phyloP scores from a whole-genome alignment of 2,329 filamentous ascomycete genomes.

The Cladosporium sp. region DNA sequence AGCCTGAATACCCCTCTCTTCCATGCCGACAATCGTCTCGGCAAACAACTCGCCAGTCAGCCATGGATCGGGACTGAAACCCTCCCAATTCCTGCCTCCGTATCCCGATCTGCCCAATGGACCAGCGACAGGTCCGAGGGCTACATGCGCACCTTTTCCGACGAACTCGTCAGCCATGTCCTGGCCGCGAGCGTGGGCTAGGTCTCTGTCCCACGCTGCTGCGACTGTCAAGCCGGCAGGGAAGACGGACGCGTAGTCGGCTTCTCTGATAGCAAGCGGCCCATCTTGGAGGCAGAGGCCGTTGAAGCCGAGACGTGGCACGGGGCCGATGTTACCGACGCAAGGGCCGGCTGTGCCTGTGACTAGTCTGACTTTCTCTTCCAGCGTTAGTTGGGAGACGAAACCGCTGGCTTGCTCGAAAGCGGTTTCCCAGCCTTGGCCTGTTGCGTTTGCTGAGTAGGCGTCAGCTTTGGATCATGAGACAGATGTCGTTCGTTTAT shows the following conservation, averaged over 20 bases:
- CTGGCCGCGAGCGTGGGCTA: constrained; percentile 29
- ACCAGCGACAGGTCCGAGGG: constrained; percentile 43
- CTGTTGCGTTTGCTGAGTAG: constrained; percentile 18
- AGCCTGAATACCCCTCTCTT: constrained; percentile 37
- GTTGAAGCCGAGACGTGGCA: constrained; percentile 26
- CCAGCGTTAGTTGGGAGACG: constrained; percentile 17
- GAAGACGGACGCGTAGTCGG: constrained; percentile 34
- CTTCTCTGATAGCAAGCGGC: constrained; percentile 34
- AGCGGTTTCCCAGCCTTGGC: constrained; percentile 19
- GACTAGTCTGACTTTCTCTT: constrained; percentile 20
- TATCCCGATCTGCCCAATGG: constrained; percentile 26
- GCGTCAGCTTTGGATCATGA: background rate
- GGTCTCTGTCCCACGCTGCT: constrained; percentile 33
- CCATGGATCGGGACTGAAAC: constrained; percentile 46
- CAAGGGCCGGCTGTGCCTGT: constrained; percentile 27
- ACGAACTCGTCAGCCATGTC: constrained; percentile 27
- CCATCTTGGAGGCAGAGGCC: constrained; percentile 36
- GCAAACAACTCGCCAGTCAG: constrained; percentile 67
- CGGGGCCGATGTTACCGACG: constrained; percentile 57
- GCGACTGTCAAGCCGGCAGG: constrained; percentile 34
- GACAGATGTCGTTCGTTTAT: background rate
- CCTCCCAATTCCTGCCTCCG: constrained; percentile 28
- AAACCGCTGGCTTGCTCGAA: constrained; percentile 18
- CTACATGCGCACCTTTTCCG: constrained; percentile 48
- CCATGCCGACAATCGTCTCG: constrained; percentile 39